phyloP scores from a whole-genome alignment of 331 rosid genomes.

The Arachis monticola region DNA sequence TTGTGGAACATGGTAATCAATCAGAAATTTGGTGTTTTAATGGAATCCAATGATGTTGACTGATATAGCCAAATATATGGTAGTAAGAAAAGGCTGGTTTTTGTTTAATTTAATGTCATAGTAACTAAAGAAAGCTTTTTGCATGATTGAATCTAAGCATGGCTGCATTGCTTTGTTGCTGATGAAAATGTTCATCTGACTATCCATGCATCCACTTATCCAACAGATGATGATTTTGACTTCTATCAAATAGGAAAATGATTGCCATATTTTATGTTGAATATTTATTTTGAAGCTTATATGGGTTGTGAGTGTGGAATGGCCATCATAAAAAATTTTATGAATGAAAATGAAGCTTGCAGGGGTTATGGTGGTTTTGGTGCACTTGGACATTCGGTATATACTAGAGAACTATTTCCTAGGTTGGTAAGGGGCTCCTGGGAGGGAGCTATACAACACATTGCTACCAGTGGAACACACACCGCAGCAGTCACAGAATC shows the following conservation, averaged over 20 bases:
- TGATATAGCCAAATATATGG: too few species aligned
- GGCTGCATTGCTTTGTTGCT: too few species aligned
- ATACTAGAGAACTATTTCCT: slow-evolving; percentile 77
- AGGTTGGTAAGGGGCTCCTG: slow-evolving; percentile 86
- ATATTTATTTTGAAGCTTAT: neutral
- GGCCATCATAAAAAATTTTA: slow-evolving; percentile 42
- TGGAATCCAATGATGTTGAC: too few species aligned
- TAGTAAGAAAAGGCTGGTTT: too few species aligned
- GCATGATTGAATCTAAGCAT: too few species aligned
- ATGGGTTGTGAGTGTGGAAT: too few species aligned
- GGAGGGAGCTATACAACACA: slow-evolving; percentile 66
- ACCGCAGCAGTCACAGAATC: slow-evolving; percentile 83
- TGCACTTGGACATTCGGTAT: slow-evolving; percentile 92
- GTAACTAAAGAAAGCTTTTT: too few species aligned
- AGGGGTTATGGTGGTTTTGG: slow-evolving; percentile 99
- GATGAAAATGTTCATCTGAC: too few species aligned
- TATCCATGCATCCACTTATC: too few species aligned
- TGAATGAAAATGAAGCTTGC: slow-evolving; percentile 66
- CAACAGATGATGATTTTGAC: too few species aligned
- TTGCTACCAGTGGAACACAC: slow-evolving; percentile 92
- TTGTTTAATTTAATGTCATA: too few species aligned
- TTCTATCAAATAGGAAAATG: too few species aligned
- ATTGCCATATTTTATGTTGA: slow-evolving; percentile 16
- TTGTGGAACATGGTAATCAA: neutral
- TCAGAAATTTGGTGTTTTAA: neutral